Evolutionary conservation across 768 basidiomycete genomes (phyloP).

Genomic region (Rossbeevera mucosa): DNA sequence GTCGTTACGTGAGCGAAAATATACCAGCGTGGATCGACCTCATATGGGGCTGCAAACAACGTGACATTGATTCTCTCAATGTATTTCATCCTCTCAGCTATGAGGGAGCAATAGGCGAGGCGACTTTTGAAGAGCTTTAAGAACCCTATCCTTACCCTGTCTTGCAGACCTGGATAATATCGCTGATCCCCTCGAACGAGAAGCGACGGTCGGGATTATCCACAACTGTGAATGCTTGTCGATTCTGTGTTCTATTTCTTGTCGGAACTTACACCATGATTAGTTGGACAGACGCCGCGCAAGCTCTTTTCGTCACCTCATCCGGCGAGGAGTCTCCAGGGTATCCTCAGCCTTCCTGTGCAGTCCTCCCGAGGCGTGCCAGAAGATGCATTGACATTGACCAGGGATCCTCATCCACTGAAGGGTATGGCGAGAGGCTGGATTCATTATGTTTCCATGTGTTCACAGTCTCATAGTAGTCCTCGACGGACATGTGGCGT

Average conservation of each 20-base stretch:
- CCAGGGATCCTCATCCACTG: slow-evolving; percentile 51
- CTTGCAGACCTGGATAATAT: slow-evolving; percentile 76
- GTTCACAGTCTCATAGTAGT: slow-evolving; percentile 30
- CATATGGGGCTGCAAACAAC: slow-evolving; percentile 87
- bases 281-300: slow-evolving; percentile 89
- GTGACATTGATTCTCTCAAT: slow-evolving; percentile 70
- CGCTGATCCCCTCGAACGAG: slow-evolving; percentile 79
- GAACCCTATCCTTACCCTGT: neutral
- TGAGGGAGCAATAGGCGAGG: slow-evolving; percentile 77
- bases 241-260: neutral
- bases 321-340: slow-evolving; percentile 68
- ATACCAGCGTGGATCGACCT: slow-evolving; percentile 91
- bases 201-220: slow-evolving; percentile 91
- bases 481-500: slow-evolving; percentile 38
- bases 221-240: slow-evolving; percentile 68
- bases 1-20: slow-evolving; percentile 77
- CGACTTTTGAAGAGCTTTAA: neutral
- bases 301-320: slow-evolving; percentile 78
- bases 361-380: slow-evolving; percentile 72
- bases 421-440: slow-evolving; percentile 41
- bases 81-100: slow-evolving; percentile 93
- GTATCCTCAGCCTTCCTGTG: slow-evolving; percentile 66
- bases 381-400: slow-evolving; percentile 72
- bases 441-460: neutral
- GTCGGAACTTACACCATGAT: neutral